Base-by-base conservation (phyloP, 345 rosid genomes). In the Angophora floribunda region DNA sequence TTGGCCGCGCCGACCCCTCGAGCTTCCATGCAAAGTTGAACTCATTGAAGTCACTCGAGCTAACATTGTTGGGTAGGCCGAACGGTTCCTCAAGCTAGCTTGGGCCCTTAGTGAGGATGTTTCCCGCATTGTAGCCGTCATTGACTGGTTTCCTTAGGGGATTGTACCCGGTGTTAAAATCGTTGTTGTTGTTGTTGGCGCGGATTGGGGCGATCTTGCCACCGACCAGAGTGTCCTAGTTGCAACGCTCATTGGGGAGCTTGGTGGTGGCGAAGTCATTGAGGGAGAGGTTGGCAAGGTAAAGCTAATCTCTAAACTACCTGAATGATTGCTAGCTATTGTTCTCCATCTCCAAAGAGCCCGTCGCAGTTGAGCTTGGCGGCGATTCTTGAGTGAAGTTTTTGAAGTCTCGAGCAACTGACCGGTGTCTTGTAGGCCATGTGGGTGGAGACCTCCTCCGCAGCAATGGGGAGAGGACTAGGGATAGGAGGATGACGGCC, bases 291-390 rank as follows among this genome's bases (percentile, higher is more conserved):
- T 94, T 96, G 32, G 96, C 95, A 45, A 96, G 86, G 92, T 99
- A 91, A 28, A 98, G 91, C 89, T 98, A 98, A 89, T 98, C 99
- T 87, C 99, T 96, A 94, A 98, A 98, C 84, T 97, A 98, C 93
- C 94, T 96, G 91, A 98, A 98, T 2, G 99, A 94, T 87, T 96
- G 99, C 94, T 96, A 96, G 63, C 96, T 94, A 4, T 36, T 36
- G 86, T 91, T 95, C 92, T 95, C 99, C 99, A 98, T 96, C 86
- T 86, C 86, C 61, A 9, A 19, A 26, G 7, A 75, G 17, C 47
- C 80, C 19, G 17, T n/a, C 36, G 8, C 75, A 17, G 67, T 30
- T 2, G 12, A 28, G 41, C 75, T n/a, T 26, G 82, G 4, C 47
- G 24, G 82, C 82, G 47, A 47, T 36, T 5, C 16, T n/a, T 4